Conservation (phyloP, 2,329 filamentous ascomycete species). For the Diaporthe humulicola region DNA sequence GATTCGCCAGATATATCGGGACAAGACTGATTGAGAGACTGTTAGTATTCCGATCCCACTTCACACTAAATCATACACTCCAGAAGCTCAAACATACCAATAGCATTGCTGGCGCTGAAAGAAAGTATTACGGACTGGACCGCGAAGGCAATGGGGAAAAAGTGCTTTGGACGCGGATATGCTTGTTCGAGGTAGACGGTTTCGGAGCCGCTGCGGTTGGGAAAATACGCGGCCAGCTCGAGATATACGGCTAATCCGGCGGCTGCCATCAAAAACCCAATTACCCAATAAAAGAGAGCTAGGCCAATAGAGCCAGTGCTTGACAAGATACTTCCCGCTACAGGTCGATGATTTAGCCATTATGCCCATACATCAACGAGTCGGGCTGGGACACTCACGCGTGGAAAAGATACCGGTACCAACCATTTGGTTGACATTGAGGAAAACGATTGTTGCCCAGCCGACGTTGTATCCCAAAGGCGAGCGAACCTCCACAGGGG, state of each 20-base stretch:
- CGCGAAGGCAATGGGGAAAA: conserved; percentile 68
- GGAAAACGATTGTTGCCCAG: conserved; percentile 67
- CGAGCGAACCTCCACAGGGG: conserved; percentile 70
- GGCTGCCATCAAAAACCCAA: conserved; percentile 26
- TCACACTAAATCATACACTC: too few species aligned
- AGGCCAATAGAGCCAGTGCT: conserved; percentile 17
- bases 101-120: conserved; percentile 69
- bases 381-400: neutral
- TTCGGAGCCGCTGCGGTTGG: conserved; percentile 69
- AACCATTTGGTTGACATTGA: conserved; percentile 72
- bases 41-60: neutral
- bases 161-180: conserved; percentile 67
- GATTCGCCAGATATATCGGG: conserved; percentile 15
- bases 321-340: neutral
- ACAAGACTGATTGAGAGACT: neutral
- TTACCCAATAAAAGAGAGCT: conserved; percentile 30
- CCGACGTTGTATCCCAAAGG: conserved; percentile 72
- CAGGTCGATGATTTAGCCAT: neutral
- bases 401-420: conserved; percentile 69
- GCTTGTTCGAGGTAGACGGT: conserved; percentile 72
- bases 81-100: conserved; percentile 51
- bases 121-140: conserved; percentile 68
- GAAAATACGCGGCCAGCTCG: conserved; percentile 26
- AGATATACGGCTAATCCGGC: conserved; percentile 32
- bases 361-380: neutral